phyloP scores from a whole-genome alignment of 2,329 filamentous ascomycete genomes.

The Thermothelomyces thermophilus region DNA sequence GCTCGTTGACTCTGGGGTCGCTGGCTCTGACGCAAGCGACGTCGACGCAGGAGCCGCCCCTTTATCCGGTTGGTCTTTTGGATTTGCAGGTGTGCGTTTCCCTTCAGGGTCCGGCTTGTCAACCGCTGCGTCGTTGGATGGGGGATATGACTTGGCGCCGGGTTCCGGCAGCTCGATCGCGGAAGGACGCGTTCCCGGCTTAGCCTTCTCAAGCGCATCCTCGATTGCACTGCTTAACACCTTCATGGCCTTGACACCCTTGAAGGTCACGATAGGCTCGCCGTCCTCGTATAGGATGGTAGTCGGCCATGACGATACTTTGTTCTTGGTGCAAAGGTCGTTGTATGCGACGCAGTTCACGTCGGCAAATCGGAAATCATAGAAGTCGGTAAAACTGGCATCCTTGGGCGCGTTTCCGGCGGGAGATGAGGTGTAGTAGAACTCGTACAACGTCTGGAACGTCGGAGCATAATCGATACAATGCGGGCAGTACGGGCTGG shows the following conservation, averaged over 20 bases:
- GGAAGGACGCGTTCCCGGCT: slow-evolving; percentile 71
- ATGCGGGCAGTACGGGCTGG: slow-evolving; percentile 59
- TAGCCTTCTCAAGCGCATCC: slow-evolving; percentile 65
- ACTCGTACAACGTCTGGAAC: slow-evolving; percentile 92
- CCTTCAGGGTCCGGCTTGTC: not conserved
- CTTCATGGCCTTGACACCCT: slow-evolving; percentile 62
- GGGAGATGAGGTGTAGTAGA: slow-evolving; percentile 81
- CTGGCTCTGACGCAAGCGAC: slow-evolving; percentile 7
- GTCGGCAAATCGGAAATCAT: slow-evolving; percentile 81
- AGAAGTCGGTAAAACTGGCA: slow-evolving; percentile 67
- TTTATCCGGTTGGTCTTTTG: not conserved
- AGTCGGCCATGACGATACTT: slow-evolving; percentile 66
- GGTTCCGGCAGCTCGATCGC: slow-evolving; percentile 63
- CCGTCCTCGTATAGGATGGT: slow-evolving; percentile 78
- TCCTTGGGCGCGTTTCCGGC: slow-evolving; percentile 48
- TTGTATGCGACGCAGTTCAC: slow-evolving; percentile 81
- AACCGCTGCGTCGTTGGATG: not conserved
- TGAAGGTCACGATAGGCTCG: slow-evolving; percentile 54
- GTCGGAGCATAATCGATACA: slow-evolving; percentile 74
- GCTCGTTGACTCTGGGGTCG: slow-evolving; percentile 29
- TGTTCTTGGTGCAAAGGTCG: slow-evolving; percentile 65
- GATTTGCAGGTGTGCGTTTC: not conserved
- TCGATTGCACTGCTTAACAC: slow-evolving; percentile 67
- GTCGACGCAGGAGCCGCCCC: not conserved
- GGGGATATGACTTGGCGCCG: slow-evolving; percentile 44